A percentile compares a stretch with the other conserved stretches of the same genome.
phyloP scores from a whole-genome alignment of 768 basidiomycete genomes.

The Pulveroboletus frians region DNA sequence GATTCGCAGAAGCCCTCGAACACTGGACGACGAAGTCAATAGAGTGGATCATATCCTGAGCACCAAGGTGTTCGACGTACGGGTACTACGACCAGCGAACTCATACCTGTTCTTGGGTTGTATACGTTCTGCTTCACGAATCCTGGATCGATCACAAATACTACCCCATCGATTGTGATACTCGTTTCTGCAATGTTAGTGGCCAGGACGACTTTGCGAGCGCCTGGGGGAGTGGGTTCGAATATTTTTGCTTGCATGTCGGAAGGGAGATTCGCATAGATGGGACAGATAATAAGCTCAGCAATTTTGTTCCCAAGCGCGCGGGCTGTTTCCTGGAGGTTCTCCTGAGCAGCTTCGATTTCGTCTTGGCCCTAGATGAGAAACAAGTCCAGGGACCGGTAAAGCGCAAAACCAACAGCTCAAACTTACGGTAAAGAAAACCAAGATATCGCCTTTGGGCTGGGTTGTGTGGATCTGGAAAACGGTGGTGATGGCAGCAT shows the following conservation, averaged over 20 bases:
- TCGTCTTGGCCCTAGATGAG: constrained; percentile 83
- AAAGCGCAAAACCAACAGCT: not conserved
- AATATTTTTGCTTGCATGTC: constrained; percentile 99
- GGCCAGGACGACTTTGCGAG: constrained; percentile 94
- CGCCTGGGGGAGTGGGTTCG: constrained; percentile 95
- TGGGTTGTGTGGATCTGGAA: constrained; percentile 99
- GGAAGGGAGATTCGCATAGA: constrained; percentile 97
- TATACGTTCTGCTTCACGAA: constrained; percentile 99
- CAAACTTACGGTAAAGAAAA: constrained; percentile 82
- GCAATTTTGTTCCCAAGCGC: constrained; percentile 93
- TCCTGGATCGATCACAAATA: constrained; percentile 98
- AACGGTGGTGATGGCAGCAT: constrained; percentile 96
- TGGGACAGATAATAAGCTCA: constrained; percentile 93
- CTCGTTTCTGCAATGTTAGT: constrained; percentile 99
- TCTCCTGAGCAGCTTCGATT: constrained; percentile 96
- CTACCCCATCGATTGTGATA: constrained; percentile 98
- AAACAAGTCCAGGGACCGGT: constrained; percentile 1
- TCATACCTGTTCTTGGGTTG: constrained; percentile 98
- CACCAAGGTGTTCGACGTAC: constrained; percentile 42
- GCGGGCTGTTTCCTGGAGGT: constrained; percentile 89
- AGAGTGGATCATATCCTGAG: not conserved
- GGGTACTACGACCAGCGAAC: constrained; percentile 91
- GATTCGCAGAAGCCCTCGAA: constrained; percentile 95
- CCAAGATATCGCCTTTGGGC: constrained; percentile 94
- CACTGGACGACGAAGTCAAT: constrained; percentile 46